Conservation (phyloP, 1,139 yeast genomes). For the Debaryomyces fabryi region DNA sequence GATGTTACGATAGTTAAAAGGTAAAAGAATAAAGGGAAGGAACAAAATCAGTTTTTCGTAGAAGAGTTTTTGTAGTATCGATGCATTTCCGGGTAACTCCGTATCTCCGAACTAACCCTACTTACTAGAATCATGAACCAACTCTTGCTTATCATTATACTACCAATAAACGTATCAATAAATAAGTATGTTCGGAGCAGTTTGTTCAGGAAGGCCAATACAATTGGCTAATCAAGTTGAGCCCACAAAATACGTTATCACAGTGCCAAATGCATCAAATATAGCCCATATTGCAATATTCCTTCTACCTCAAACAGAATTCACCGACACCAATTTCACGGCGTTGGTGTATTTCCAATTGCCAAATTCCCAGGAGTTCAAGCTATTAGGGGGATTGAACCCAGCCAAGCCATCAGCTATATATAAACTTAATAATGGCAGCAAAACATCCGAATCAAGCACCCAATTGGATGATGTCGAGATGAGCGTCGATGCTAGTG, state of each 20-base stretch:
- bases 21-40: background rate
- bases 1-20: conserved; percentile 1
- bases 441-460: conserved; percentile 17
- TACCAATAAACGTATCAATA: background rate
- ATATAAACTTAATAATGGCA: conserved; percentile 66
- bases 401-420: conserved; percentile 87
- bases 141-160: background rate
- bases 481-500: conserved; percentile 32
- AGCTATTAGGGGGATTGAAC: conserved; percentile 75
- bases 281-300: conserved; percentile 77
- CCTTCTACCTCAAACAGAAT: conserved; percentile 65
- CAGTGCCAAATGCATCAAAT: conserved; percentile 60
- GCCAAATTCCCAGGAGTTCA: conserved; percentile 69
- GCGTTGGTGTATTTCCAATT: conserved; percentile 90
- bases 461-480: conserved; percentile 28
- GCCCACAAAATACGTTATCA: conserved; percentile 61
- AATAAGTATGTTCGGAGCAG: conserved; percentile 53
- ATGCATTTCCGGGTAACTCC: conserved; percentile 11
- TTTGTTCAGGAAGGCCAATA: conserved; percentile 59
- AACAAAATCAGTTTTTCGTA: background rate
- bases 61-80: background rate
- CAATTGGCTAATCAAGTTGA: conserved; percentile 65
- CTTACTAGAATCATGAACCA: background rate
- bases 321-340: conserved; percentile 67
- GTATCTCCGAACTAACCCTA: background rate